A percentile compares a stretch with the other conserved stretches of the same genome.
Evolutionary conservation across 108 stramenopile genomes (phyloP).

Genomic region (Bacterosira constricta): DNA sequence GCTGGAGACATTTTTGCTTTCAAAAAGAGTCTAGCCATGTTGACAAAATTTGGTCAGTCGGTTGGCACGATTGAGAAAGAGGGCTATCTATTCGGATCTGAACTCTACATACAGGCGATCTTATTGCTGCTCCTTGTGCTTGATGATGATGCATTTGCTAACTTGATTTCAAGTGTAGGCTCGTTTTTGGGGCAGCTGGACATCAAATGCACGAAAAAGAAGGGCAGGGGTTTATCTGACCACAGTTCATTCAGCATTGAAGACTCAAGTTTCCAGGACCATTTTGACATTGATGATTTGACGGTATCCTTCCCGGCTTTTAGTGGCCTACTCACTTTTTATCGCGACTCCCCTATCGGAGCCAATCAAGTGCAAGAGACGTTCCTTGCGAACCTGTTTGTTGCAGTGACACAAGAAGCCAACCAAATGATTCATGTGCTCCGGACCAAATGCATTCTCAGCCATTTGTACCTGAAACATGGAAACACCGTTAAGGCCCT

Average conservation of each 20-base stretch:
- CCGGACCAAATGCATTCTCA: constrained; percentile 26
- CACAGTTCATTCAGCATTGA: not conserved
- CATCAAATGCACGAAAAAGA: not conserved
- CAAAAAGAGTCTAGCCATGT: constrained; percentile 15
- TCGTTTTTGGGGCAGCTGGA: constrained; percentile 12
- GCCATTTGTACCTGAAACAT: constrained; percentile 32
- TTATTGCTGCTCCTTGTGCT: constrained; percentile 20
- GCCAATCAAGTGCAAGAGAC: constrained; percentile 30
- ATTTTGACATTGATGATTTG: constrained; percentile 28
- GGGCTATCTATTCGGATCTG: constrained; percentile 26
- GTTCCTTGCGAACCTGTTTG: constrained; percentile 33
- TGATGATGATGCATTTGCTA: constrained; percentile 25
- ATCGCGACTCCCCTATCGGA: constrained; percentile 23
- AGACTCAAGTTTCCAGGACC: not conserved
- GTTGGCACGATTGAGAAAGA: constrained; percentile 32
- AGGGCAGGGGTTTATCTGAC: not conserved
- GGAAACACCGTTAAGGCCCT: constrained; percentile 17
- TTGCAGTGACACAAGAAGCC: constrained; percentile 27
- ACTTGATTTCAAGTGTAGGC: constrained; percentile 9
- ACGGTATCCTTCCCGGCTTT: constrained; percentile 29
- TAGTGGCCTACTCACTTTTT: constrained; percentile 29
- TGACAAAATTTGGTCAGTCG: constrained; percentile 33
- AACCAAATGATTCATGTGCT: constrained; percentile 25
- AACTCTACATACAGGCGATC: constrained; percentile 26
- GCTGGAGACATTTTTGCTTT: constrained; percentile 11